A percentile compares a stretch with the other conserved stretches of the same genome.
phyloP scores from a whole-genome alignment of 768 basidiomycete species.

The Exidia glandulosa region DNA sequence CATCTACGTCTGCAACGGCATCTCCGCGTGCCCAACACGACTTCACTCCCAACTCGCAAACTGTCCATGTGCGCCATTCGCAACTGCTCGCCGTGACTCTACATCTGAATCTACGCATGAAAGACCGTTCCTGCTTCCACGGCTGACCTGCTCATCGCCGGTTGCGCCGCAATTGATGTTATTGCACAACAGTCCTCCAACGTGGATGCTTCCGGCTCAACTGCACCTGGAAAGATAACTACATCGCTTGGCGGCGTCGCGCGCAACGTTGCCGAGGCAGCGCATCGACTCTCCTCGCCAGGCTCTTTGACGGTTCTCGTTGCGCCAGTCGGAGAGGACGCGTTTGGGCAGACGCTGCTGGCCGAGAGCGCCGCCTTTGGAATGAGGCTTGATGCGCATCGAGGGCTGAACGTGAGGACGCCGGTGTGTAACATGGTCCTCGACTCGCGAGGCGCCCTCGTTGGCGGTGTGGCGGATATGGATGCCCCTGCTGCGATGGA shows the following conservation, averaged over 20 bases:
- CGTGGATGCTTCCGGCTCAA: conserved; percentile 42
- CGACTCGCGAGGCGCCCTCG: conserved; percentile 55
- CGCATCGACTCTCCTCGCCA: conserved; percentile 47
- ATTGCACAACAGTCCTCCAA: conserved; percentile 41
- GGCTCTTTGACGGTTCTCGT: conserved; percentile 44
- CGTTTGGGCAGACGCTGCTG: conserved; percentile 57
- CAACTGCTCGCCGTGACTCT: no score
- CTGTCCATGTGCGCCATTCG: no score
- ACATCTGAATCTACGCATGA: no score
- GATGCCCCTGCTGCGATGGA: conserved; percentile 44
- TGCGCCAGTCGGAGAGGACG: conserved; percentile 66
- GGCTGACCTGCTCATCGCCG: conserved; percentile 51
- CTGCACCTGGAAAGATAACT: conserved; percentile 64
- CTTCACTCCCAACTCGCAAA: no score
- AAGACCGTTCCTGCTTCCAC: no score
- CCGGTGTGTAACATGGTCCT: conserved; percentile 85
- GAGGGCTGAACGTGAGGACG: conserved; percentile 36
- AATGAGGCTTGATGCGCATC: conserved; percentile 75
- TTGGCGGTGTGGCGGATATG: conserved; percentile 93
- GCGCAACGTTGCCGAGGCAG: conserved; percentile 90
- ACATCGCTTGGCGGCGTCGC: conserved; percentile 81
- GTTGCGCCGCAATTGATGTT: conserved; percentile 85
- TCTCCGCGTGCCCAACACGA: no score
- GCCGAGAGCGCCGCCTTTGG: conserved; percentile 49
- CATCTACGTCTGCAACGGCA: no score